Percentiles rank a stretch among this genome's conserved stretches.
Evolutionary conservation across 2,329 filamentous ascomycete species (phyloP).

Genomic region (Aciculosporium take): DNA sequence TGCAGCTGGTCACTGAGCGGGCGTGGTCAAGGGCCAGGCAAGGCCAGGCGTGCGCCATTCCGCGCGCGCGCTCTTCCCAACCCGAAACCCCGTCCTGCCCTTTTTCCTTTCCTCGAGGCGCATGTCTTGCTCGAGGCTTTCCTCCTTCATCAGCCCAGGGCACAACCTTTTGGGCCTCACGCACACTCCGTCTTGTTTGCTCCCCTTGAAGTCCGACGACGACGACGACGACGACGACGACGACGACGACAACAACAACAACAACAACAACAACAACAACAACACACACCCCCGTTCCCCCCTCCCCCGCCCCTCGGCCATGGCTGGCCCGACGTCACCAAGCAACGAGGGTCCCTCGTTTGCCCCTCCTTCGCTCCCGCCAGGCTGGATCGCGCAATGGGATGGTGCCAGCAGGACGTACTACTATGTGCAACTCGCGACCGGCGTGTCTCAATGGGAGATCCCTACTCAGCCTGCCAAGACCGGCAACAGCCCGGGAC

Average conservation of each 20-base stretch:
- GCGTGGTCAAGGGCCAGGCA: no score
- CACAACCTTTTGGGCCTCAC: no score
- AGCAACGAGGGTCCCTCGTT: constrained; percentile 45
- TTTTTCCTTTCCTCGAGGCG: no score
- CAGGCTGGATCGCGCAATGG: constrained; percentile 59
- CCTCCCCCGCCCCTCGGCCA: constrained; percentile 14
- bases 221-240: no score
- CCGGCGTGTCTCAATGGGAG: constrained; percentile 62
- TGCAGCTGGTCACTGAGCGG: no score
- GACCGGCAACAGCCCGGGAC: constrained; percentile 44
- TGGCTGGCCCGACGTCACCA: constrained; percentile 45
- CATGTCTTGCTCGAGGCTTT: no score
- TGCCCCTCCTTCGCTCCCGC: constrained; percentile 44
- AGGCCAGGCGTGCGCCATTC: no score
- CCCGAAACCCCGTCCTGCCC: no score
- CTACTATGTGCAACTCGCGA: constrained; percentile 59
- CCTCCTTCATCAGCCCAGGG: no score
- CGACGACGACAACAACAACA: background rate
- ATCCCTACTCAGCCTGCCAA: constrained; percentile 50
- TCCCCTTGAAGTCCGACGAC: no score
- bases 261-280: background rate
- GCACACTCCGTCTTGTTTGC: no score
- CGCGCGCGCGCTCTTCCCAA: no score
- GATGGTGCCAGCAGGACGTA: constrained; percentile 50
- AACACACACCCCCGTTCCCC: background rate